Evolutionary conservation across 495 filamentous ascomycete genomes (phyloP), one percentile per base, ranked within the genome.

Genomic region (Hyaloscypha hepaticicola): DNA sequence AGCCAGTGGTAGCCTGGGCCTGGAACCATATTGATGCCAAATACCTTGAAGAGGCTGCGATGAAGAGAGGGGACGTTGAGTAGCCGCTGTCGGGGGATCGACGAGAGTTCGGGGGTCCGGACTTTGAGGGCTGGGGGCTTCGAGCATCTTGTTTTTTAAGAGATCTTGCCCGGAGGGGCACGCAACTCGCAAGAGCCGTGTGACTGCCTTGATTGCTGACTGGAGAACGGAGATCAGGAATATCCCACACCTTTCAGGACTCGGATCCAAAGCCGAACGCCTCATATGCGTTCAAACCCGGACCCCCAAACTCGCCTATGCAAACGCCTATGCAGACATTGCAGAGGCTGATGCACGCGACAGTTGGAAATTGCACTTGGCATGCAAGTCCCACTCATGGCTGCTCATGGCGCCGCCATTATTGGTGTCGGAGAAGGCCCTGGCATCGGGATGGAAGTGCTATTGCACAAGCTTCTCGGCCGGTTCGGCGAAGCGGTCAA

Each of bases 291-390:
- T 16, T 9, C 38, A 45, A 45, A 27, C 19, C 25, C 6, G 56
- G 56, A 58, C 56, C 56, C 56, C 56, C 56, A 58, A 58, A 24
- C 53, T 33, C 21, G 19, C 53, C 53, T 5, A 56, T n/a, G 29
- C 38, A 8, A 19, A 19, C 50, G 50, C 50, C 50, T 25, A 53
- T 53, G 50, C 12, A 50, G 31, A 34, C 31, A 34, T 34, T 34
- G 25, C 52, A 5, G 53, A 28, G 53, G 53, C 53, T 28, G 25
- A 28, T 28, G 53, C 53, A 56, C 25, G 28, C 53, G 53, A 56
- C 53, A 56, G 16, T 45, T 21, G 25, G 12, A 58, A 58, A 53
- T 34, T 58, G 56, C 33, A 14, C 56, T 58, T 33, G 25, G 4
- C 33, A 29, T 58, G 56, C 56, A 58, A 58, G 56, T 22, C 56